Evolutionary conservation across 2,329 filamentous ascomycete species (phyloP), one percentile per base, ranked within the genome.

Genomic region (Cladophialophora immunda): DNA sequence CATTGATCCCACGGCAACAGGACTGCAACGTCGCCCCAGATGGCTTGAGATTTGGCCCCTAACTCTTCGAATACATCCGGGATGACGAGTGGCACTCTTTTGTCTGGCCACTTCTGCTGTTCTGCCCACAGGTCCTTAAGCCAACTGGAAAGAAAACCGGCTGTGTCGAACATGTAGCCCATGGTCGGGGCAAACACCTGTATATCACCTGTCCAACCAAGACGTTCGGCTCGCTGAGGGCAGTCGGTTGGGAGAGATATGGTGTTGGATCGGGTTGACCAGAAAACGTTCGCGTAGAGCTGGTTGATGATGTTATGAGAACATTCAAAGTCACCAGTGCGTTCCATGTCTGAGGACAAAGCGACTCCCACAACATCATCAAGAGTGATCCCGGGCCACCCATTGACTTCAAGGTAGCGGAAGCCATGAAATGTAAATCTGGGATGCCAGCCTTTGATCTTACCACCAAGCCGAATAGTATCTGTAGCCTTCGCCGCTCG

Each of bases 191-290:
- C 76, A 65, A 88, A 88, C 0, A 81, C 79, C 41, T 82, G 82
- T 7, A 80, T 76, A 68, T 86, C 82, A 15, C 86, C 82, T 0
- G 82, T 84, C 86, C 85, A 85, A 22, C 83, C 82, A 6, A 87
- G 74, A 0, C 85, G 79, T 73, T 87, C 85, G 61, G 87, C 84
- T 0, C 84, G 78, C 68, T 87, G 84, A 0, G 85, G 85, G 68
- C 85, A 87, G 70, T 89, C 87, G 0, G 86, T 88, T 0, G 86
- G 86, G 0, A 88, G 75, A 0, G 81, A 82, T 2, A 88, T 69
- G 70, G 89, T 88, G 69, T 89, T 89, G 0, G 85, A 85, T 29
- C 81, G 80, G 82, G 87, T 87, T 4, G 81, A 81, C 86, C 86
- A 88, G 30, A 77, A 71, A 0, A 85, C 80, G 62, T 89, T 89